These are phyloP conservation scores for Bruguiera hainesii DNA, from an alignment of 441 rosid species.

Conservation along the genomic window DNA sequence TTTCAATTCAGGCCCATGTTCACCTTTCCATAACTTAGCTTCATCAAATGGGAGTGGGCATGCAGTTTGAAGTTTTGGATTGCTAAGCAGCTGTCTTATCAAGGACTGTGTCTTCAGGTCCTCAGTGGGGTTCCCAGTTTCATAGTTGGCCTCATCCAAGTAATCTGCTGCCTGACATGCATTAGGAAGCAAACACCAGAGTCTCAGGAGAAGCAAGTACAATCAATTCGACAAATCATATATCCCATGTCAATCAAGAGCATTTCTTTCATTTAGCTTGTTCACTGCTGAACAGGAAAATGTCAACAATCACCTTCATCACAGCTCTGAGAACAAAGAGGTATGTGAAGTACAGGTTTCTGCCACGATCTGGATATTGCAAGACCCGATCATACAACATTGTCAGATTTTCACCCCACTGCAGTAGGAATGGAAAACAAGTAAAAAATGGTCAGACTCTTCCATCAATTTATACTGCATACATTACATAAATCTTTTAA, in stretches of 20 bases:
- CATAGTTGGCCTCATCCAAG: slow-evolving; percentile 77
- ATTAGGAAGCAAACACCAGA: not conserved
- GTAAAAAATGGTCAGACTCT: slow-evolving; percentile 7
- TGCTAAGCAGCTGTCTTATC: slow-evolving; percentile 66
- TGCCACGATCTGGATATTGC: slow-evolving; percentile 75
- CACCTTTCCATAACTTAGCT: slow-evolving; percentile 89
- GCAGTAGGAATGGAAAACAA: slow-evolving; percentile 28
- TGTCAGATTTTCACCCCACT: slow-evolving; percentile 86
- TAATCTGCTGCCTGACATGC: slow-evolving; percentile 62
- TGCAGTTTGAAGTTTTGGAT: slow-evolving; percentile 71
- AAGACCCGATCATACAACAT: slow-evolving; percentile 76
- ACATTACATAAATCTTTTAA: not conserved
- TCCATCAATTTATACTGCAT: too few relatives aligned
- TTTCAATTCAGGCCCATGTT: slow-evolving; percentile 84
- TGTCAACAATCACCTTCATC: slow-evolving; percentile 55
- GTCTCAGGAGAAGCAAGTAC: not conserved
- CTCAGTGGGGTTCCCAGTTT: slow-evolving; percentile 63
- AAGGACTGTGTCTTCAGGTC: slow-evolving; percentile 74
- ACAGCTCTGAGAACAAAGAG: slow-evolving; percentile 89
- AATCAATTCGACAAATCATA: not conserved
- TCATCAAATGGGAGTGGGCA: slow-evolving; percentile 93
- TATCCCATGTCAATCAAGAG: not conserved
- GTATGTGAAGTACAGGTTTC: slow-evolving; percentile 77
- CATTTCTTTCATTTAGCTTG: not conserved
- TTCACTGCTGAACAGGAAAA: not conserved